Conservation (phyloP, 2,329 filamentous ascomycete genomes). For the Xylariaceae sp. region DNA sequence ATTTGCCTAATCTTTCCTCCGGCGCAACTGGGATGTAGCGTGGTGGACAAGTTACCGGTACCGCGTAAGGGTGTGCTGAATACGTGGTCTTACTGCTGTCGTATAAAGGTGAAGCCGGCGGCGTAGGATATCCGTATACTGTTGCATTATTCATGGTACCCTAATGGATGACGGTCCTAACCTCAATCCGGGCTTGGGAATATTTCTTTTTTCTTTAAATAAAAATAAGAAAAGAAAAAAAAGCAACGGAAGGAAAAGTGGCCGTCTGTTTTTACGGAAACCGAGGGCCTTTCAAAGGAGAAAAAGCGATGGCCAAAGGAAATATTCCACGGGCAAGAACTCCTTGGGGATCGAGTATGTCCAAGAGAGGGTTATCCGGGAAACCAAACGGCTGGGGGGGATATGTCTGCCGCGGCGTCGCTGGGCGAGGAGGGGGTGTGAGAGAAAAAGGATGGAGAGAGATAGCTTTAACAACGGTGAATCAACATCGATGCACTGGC, state of each 20-base stretch:
- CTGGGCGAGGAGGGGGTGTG: conserved; percentile 12
- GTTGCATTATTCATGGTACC: conserved; percentile 57
- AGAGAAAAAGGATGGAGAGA: conserved; percentile 6
- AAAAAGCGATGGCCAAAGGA: conserved; percentile 22
- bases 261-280: conserved; percentile 28
- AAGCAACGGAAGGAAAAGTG: conserved; percentile 26
- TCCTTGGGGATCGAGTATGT: conserved; percentile 36
- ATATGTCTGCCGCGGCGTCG: conserved; percentile 20
- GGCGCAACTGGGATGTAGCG: conserved; percentile 58
- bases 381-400: conserved; percentile 14
- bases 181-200: conserved; percentile 20
- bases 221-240: conserved; percentile 30
- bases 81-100: conserved; percentile 44
- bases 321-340: conserved; percentile 24
- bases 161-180: conserved; percentile 29
- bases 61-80: conserved; percentile 36
- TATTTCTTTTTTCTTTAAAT: not conserved
- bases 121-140: conserved; percentile 52
- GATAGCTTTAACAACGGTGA: conserved; percentile 15
- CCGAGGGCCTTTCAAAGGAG: conserved; percentile 27
- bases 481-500: conserved; percentile 16
- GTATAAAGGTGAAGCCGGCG: conserved; percentile 52
- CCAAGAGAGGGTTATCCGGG: conserved; percentile 39
- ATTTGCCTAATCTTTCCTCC: conserved; percentile 79
- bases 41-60: conserved; percentile 38